phyloP scores from a whole-genome alignment of 2,329 filamentous ascomycete genomes.

The Venturia effusa region DNA sequence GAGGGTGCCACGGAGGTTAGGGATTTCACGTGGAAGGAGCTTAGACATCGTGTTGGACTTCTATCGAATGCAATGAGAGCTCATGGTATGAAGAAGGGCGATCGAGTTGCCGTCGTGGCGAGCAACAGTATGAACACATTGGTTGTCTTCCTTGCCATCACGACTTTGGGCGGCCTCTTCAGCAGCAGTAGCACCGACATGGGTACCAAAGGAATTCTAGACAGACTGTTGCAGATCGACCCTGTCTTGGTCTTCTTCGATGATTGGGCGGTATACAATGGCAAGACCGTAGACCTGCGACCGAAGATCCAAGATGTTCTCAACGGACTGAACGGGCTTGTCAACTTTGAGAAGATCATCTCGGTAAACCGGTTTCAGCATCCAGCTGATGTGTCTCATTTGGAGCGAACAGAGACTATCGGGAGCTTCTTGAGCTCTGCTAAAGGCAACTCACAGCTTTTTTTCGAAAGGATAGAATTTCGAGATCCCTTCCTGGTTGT shows the following conservation, averaged over 20 bases:
- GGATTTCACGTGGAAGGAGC: constrained; percentile 55
- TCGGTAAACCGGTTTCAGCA: constrained; percentile 54
- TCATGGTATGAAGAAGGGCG: constrained; percentile 57
- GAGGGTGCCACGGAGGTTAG: constrained; percentile 47
- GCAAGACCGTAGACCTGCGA: constrained; percentile 60
- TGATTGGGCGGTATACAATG: constrained; percentile 69
- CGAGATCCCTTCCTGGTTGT: constrained; percentile 67
- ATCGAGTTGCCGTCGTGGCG: constrained; percentile 64
- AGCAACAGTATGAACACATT: constrained; percentile 67
- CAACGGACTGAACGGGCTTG: constrained; percentile 48
- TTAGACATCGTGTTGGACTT: constrained; percentile 47
- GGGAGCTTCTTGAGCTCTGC: constrained; percentile 30
- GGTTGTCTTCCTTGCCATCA: constrained; percentile 57
- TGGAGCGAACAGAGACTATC: constrained; percentile 39
- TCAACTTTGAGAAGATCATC: constrained; percentile 53
- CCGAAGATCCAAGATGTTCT: constrained; percentile 60
- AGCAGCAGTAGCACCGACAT: constrained; percentile 72
- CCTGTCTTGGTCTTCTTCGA: constrained; percentile 79
- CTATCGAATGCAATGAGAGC: constrained; percentile 57
- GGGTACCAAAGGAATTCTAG: constrained; percentile 66
- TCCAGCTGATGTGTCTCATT: constrained; percentile 45
- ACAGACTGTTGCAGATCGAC: constrained; percentile 62
- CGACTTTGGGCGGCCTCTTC: constrained; percentile 64
- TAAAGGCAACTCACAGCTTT: constrained; percentile 28
- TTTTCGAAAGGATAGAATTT: constrained; percentile 54